Base-by-base conservation (phyloP, 345 rosid genomes). In the Turritis glabra region DNA sequence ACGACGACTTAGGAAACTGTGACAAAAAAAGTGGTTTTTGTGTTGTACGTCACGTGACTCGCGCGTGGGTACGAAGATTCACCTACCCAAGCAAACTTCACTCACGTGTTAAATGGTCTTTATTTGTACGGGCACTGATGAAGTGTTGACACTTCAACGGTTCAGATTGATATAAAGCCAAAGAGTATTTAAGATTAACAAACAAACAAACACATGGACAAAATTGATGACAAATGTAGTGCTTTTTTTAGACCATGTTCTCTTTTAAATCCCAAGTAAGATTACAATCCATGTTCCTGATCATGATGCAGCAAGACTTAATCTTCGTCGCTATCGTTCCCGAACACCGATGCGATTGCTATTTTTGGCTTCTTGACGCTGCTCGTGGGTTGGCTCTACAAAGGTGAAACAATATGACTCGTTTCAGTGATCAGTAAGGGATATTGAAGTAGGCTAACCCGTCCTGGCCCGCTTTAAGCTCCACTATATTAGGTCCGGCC, bases 281-380 rank as follows among this genome's bases (percentile, higher is more conserved):
- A 2, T 44, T 59, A 78, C 74, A 78, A 10, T 56, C 1, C n/a
- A n/a, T 12, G 1, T 44, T 44, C 27, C n/a, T 4, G 1, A 18
- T 23, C 2, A 1, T 27, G 14, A 15, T 26, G 55, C 18, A 63
- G 7, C 18, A 14, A 19, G 1, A 17, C 2, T 73, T 82, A 72
- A 67, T 91, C 96, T 47, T 92, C 96, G 46, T 90, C 99, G 15
- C 97, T 90, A 19, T 92, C 93, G 51, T 89, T 76, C 44, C 90
- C 80, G 15, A 95, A 95, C 54, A 87, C 88, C 0, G 97, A 90
- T 41, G 97, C 90, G 5, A 90, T 85, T 1, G 83, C 78, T 53
- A 58, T 55, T 79, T 90, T 92, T 0, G 90, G 89, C 80, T 90
- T 92, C 90, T 92, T 95, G 29, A 69, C 75, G 35, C 80, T 74